These are phyloP conservation scores for Metschnikowia aberdeeniae DNA, from an alignment of 805 yeast genomes.

Conservation along the genomic window DNA sequence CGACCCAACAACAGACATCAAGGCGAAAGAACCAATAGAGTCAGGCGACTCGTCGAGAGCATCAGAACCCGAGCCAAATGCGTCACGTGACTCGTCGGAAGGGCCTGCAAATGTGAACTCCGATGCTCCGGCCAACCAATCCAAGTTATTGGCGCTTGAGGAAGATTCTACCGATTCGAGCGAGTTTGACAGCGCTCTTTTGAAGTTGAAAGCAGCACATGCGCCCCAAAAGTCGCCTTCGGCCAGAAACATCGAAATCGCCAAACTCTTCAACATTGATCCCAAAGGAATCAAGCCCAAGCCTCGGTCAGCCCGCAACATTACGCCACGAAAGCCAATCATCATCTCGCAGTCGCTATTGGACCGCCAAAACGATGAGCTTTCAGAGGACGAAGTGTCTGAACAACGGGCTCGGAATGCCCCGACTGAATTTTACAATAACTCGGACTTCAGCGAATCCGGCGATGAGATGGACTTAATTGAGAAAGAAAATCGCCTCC, in stretches of 20 bases:
- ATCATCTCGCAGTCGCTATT: constrained; percentile 7
- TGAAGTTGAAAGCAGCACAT: constrained; percentile 12
- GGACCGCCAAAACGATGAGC: not conserved
- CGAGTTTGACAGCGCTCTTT: constrained; percentile 16
- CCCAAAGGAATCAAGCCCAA: constrained; percentile 15
- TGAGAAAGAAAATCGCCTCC: not conserved
- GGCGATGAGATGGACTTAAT: constrained; percentile 1
- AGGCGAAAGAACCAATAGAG: too few relatives aligned
- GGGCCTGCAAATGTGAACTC: too few relatives aligned
- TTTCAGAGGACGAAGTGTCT: not conserved
- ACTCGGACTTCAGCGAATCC: constrained; percentile 3
- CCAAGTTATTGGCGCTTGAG: too few relatives aligned
- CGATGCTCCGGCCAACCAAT: too few relatives aligned
- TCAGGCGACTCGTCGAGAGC: too few relatives aligned
- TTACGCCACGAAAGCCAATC: constrained; percentile 18
- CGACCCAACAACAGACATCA: too few relatives aligned
- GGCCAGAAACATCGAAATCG: constrained; percentile 12
- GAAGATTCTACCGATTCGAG: constrained; percentile 3
- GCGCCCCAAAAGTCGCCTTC: not conserved
- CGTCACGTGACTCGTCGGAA: too few relatives aligned
- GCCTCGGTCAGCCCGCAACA: constrained; percentile 6
- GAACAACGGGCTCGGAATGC: constrained; percentile 1
- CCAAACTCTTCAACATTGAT: constrained; percentile 14
- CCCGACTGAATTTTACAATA: constrained; percentile 1
- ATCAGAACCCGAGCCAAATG: too few relatives aligned